These are phyloP conservation scores for Vitis rupestris DNA, from an alignment of 164 flowering plant species.

Conservation along the genomic window DNA sequence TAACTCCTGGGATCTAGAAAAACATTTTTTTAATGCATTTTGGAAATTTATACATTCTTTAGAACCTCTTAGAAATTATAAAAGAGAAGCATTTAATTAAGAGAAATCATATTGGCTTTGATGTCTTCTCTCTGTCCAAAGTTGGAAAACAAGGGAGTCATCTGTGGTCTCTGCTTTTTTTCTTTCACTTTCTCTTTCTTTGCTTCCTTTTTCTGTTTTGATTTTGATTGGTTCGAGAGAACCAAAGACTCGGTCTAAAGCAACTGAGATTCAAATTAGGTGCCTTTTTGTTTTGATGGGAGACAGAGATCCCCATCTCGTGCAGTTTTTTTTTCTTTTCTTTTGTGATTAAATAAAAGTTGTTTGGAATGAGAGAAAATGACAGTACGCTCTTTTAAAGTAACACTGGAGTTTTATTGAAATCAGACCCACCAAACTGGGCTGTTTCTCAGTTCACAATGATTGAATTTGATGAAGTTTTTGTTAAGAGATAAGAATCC, in stretches of 20 bases:
- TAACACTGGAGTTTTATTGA: too few species aligned
- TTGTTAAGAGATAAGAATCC: too few species aligned
- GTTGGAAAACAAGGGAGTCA: constrained; percentile 12
- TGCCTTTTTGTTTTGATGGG: constrained; percentile 20
- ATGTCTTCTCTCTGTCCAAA: constrained; percentile 5
- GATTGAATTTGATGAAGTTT: too few species aligned
- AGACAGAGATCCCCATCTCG: constrained; percentile 28
- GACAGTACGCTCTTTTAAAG: too few species aligned
- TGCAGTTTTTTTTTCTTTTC: constrained; percentile 13
- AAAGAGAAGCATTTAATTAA: neutral
- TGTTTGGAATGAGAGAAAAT: too few species aligned
- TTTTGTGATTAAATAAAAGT: too few species aligned
- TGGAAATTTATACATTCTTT: neutral
- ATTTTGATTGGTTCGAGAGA: constrained; percentile 33
- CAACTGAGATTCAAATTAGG: constrained; percentile 20
- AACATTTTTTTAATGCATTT: neutral
- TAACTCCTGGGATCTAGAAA: neutral
- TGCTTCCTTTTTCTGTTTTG: constrained; percentile 16
- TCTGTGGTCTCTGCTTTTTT: constrained; percentile 18
- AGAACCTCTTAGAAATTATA: neutral
- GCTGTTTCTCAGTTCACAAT: too few species aligned
- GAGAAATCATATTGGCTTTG: neutral
- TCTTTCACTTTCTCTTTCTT: constrained; percentile 9
- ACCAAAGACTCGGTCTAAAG: constrained; percentile 36
- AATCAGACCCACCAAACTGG: too few species aligned